Percentiles rank a stretch among this genome's conserved stretches.
phyloP scores from a whole-genome alignment of 441 rosid species.

The Syzygium malaccense region DNA sequence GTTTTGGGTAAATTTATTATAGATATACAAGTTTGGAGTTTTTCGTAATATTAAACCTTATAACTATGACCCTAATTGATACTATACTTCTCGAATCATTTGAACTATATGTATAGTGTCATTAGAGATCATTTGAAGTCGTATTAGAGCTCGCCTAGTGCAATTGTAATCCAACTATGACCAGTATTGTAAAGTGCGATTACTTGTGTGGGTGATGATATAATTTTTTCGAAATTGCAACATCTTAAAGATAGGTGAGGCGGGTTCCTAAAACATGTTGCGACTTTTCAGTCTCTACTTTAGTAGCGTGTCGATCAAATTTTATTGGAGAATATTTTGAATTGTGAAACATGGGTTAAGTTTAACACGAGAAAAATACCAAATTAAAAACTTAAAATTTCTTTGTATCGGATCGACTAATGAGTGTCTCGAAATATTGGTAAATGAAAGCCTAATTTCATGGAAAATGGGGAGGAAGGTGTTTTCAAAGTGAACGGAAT shows the following conservation, averaged over 20 bases:
- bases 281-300: rapidly evolving
- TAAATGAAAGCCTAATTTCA: not conserved
- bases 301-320: rapidly evolving
- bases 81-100: not conserved
- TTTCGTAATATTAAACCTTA: not conserved
- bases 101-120: not conserved
- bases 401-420: not conserved
- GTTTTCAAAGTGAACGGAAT: not conserved
- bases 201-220: not conserved
- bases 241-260: not conserved
- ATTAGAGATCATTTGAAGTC: too few relatives aligned
- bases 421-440: not conserved
- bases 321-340: not conserved
- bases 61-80: not conserved
- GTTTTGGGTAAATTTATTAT: too few relatives aligned
- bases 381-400: not conserved
- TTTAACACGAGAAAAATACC: too few relatives aligned
- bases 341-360: not conserved
- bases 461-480: not conserved
- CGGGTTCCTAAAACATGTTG: rapidly evolving
- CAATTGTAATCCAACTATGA: not conserved
- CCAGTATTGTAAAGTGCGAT: not conserved
- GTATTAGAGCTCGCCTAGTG: rapidly evolving
- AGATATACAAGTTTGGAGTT: too few relatives aligned
- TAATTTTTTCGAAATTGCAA: not conserved